These are phyloP conservation scores for Neurospora sp. DNA, from an alignment of 495 filamentous ascomycete genomes.

Conservation along the genomic window DNA sequence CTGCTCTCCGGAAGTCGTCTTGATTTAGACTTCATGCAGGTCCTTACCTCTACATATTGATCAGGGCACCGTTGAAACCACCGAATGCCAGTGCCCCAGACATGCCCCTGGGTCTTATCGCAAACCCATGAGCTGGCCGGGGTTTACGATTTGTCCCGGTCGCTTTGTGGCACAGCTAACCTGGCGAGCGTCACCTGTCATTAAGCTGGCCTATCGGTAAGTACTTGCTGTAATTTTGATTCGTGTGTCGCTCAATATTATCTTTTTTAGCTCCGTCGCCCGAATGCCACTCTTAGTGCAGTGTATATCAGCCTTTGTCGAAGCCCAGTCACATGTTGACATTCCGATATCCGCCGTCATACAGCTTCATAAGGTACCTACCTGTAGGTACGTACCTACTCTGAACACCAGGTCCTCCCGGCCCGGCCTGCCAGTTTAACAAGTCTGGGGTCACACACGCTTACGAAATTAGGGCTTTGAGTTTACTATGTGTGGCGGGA, in stretches of 20 bases:
- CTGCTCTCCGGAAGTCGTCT: too few species aligned
- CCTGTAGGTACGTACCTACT: too few species aligned
- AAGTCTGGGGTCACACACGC: neutral
- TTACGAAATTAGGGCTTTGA: neutral
- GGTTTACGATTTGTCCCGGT: neutral
- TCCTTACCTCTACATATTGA: neutral
- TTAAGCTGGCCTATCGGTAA: neutral
- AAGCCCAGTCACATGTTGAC: neutral
- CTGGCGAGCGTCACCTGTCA: neutral
- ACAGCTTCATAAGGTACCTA: neutral
- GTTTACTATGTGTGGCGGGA: neutral
- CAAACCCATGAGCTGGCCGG: neutral
- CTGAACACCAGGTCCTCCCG: neutral
- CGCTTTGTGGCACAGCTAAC: neutral
- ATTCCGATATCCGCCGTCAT: neutral
- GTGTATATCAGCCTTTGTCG: neutral
- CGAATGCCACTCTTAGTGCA: neutral
- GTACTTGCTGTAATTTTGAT: neutral
- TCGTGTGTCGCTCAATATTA: neutral
- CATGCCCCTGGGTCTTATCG: neutral
- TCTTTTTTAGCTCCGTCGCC: neutral
- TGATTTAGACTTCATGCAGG: neutral
- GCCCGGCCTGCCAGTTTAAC: neutral
- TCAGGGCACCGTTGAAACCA: neutral
- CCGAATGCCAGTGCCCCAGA: neutral